These are phyloP conservation scores for Globisporangium abappressorium DNA, from an alignment of 352 stramenopile genomes.

Conservation along the genomic window DNA sequence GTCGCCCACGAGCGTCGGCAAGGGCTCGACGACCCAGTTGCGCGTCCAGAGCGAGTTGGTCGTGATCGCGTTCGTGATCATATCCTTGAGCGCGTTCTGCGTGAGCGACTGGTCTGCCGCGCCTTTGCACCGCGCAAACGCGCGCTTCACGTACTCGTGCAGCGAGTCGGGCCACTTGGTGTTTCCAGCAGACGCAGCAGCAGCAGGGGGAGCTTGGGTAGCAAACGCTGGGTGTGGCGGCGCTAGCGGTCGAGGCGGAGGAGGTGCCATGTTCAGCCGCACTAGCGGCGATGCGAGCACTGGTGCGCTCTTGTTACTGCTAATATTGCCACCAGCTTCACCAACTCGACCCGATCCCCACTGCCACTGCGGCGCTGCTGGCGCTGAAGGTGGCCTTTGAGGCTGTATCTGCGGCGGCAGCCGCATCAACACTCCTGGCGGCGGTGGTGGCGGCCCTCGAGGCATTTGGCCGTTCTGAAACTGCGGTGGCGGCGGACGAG, in stretches of 20 bases:
- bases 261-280: conserved; percentile 38
- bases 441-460: conserved; percentile 12
- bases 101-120: conserved; percentile 72
- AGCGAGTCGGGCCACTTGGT: conserved; percentile 82
- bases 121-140: conserved; percentile 77
- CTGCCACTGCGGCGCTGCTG: conserved; percentile 50
- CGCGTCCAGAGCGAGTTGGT: conserved; percentile 82
- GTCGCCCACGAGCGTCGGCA: conserved; percentile 70
- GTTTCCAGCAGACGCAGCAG: conserved; percentile 23
- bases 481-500: conserved; percentile 13
- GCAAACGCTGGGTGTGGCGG: conserved; percentile 15
- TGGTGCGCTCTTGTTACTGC: conserved; percentile 20
- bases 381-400: not conserved
- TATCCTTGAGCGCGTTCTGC: conserved; percentile 75
- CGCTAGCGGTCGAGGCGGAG: conserved; percentile 14
- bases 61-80: conserved; percentile 84
- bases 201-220: conserved; percentile 13
- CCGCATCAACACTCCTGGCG: conserved; percentile 14
- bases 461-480: conserved; percentile 11
- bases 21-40: conserved; percentile 74
- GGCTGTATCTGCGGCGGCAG: conserved; percentile 16
- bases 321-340: conserved; percentile 7
- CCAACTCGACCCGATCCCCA: conserved; percentile 47
- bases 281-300: conserved; percentile 27
- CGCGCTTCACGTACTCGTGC: conserved; percentile 85